Percentiles rank a stretch among this genome's conserved stretches.
phyloP scores from a whole-genome alignment of 1,284 basidiomycete species.

The Spongispora temasekensis region DNA sequence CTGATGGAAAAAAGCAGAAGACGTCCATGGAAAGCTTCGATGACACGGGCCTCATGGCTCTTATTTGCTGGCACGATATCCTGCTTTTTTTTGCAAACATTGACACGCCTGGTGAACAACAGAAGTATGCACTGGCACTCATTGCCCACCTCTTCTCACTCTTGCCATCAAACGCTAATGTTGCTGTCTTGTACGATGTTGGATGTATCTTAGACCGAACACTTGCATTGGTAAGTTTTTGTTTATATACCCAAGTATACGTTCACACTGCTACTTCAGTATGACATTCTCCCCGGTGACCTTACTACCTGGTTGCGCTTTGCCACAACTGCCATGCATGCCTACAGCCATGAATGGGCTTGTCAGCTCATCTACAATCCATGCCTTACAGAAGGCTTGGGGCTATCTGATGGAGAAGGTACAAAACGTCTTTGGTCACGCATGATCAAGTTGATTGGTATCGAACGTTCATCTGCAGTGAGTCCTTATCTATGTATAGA shows the following conservation, averaged over 20 bases:
- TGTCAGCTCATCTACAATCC: background rate
- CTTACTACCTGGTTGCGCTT: background rate
- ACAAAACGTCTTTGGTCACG: constrained; percentile 3
- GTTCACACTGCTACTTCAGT: background rate
- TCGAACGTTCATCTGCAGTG: constrained; percentile 3
- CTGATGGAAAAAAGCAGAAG: constrained; percentile 4
- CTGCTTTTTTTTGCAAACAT: constrained; percentile 3
- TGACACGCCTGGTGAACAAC: constrained; percentile 4
- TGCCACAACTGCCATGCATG: background rate
- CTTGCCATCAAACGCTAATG: background rate
- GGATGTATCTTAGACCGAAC: constrained; percentile 3
- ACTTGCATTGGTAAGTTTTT: background rate
- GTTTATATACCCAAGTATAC: background rate
- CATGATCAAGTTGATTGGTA: constrained; percentile 6
- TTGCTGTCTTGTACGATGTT: constrained; percentile 2
- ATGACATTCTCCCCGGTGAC: background rate
- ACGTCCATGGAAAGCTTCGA: constrained; percentile 1
- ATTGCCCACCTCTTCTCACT: constrained; percentile 1
- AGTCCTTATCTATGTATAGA: constrained; percentile 1
- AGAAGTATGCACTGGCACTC: constrained; percentile 1
- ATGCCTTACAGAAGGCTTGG: background rate
- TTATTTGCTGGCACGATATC: constrained; percentile 5
- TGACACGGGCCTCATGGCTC: constrained; percentile 1
- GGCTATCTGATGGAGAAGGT: constrained; percentile 3
- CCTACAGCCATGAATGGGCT: background rate